These are phyloP conservation scores for Kazachstania psychrophila DNA, from an alignment of 805 yeast genomes.

Conservation along the genomic window DNA sequence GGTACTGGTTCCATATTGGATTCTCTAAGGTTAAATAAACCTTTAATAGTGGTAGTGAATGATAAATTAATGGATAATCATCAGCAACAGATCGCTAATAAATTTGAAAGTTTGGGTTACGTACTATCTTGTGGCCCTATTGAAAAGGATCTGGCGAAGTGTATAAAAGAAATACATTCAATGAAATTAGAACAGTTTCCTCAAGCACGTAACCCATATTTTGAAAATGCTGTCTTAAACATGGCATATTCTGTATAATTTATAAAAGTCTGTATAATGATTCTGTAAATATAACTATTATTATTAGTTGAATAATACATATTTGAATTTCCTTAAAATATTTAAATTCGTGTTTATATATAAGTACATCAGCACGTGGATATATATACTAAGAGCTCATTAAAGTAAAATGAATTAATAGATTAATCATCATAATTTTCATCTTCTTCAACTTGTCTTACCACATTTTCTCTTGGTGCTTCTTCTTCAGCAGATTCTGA, in stretches of 20 bases:
- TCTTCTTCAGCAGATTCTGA: constrained; percentile 8
- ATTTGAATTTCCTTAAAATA: too few relatives aligned
- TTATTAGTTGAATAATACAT: too few relatives aligned
- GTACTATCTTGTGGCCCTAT: constrained; percentile 15
- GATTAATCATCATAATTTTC: constrained; percentile 37
- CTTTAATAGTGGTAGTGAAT: constrained; percentile 64
- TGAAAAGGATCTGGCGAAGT: background rate
- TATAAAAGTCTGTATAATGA: too few relatives aligned
- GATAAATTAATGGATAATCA: constrained; percentile 76
- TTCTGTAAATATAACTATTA: too few relatives aligned
- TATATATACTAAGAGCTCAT: too few relatives aligned
- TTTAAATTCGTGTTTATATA: too few relatives aligned
- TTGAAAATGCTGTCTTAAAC: constrained; percentile 2
- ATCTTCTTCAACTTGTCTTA: constrained; percentile 37
- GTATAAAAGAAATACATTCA: background rate
- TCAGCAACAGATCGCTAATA: constrained; percentile 67
- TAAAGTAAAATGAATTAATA: background rate
- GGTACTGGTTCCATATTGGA: constrained; percentile 89
- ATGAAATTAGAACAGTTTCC: background rate
- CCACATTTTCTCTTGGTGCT: constrained; percentile 19
- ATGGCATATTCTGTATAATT: background rate
- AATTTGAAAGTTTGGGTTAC: constrained; percentile 33
- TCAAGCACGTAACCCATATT: background rate
- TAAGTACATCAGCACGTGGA: too few relatives aligned
- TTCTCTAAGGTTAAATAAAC: constrained; percentile 46